Evolutionary conservation across 352 stramenopile genomes (phyloP).

Genomic region (Thalassiosira livingstoniorum): DNA sequence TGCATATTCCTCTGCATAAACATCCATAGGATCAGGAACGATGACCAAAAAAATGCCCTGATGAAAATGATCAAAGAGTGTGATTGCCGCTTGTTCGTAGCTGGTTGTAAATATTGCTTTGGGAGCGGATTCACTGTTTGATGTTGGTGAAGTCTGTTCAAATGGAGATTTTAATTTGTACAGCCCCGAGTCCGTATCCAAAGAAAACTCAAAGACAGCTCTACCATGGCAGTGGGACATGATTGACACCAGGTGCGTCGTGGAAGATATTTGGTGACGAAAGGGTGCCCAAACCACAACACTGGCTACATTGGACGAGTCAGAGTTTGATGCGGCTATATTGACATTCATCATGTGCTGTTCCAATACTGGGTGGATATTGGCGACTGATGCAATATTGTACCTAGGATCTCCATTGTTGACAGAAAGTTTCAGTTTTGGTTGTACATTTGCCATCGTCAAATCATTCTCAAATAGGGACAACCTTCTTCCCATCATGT

Average conservation of each 20-base stretch:
- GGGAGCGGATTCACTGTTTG: not conserved
- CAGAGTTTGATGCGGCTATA: conserved; percentile 11
- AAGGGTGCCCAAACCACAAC: conserved; percentile 20
- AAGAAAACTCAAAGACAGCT: not conserved
- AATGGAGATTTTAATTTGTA: not conserved
- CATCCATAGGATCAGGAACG: conserved; percentile 27
- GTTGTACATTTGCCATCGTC: too few relatives aligned
- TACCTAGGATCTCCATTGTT: too few relatives aligned
- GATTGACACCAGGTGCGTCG: conserved; percentile 4
- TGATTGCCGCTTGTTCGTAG: conserved; percentile 17
- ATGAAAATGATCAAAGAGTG: conserved; percentile 19
- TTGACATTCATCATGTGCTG: conserved; percentile 30
- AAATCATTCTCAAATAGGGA: too few relatives aligned
- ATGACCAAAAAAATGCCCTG: conserved; percentile 26
- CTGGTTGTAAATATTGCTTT: conserved; percentile 26
- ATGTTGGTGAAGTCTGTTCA: not conserved
- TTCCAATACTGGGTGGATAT: conserved; percentile 12
- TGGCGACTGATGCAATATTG: not conserved
- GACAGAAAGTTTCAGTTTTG: too few relatives aligned
- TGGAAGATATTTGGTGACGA: not conserved
- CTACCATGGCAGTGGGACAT: not conserved
- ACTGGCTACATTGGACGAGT: too few relatives aligned
- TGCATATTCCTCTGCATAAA: conserved; percentile 22
- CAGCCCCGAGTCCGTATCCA: not conserved
- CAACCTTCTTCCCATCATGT: too few relatives aligned